Base-by-base conservation (phyloP, 2,329 filamentous ascomycete species). In the Neonectria hederae region DNA sequence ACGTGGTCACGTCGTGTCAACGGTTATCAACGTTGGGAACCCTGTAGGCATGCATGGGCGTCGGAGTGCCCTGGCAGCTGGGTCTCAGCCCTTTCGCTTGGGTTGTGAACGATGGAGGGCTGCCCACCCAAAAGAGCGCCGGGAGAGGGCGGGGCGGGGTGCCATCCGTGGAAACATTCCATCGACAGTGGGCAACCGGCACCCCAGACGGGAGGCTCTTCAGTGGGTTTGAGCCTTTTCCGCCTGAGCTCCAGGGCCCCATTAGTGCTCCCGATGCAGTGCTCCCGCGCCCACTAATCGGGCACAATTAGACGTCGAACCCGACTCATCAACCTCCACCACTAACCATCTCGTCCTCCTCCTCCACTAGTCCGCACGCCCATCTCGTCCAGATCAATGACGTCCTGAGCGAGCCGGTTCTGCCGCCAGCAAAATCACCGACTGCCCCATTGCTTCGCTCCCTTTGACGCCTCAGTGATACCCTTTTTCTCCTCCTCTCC, bases 381-480 rank as follows among this genome's bases (percentile, higher is more conserved):
- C 59, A 57, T 62, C 63, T 69, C 56, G 48, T 65, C 62, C 58
- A 64, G 68, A 56, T 72, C 70, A 64, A 72, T 72, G 70, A 72
- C 70, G 70, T 72, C 63, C 68, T 72, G 70, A 72, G 63, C 54
- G 57, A 68, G 53, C 60, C 53, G 58, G 56, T 43, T 19, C 46
- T 35, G 30, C 55, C 51, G 51, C 32, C 54, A 32, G 62, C 52
- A 61, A 46, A 42, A 72, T 45, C 43, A 48, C 51, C 63, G 60
- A 46, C 59, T 66, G 28, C 35, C 35, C 58, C 60, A 45, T 59
- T 64, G 26, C 55, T 51, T 67, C 43, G 48, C 48, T 49, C 11
- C 62, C 56, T 45, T 53, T 48, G 22, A 48, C 42, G 54, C 55
- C 13, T 45, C 45, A 45, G 45, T 57, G 61, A 62, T 65, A 56